phyloP scores from a whole-genome alignment of 352 stramenopile species.

The Chrysophaeum taylorii region DNA sequence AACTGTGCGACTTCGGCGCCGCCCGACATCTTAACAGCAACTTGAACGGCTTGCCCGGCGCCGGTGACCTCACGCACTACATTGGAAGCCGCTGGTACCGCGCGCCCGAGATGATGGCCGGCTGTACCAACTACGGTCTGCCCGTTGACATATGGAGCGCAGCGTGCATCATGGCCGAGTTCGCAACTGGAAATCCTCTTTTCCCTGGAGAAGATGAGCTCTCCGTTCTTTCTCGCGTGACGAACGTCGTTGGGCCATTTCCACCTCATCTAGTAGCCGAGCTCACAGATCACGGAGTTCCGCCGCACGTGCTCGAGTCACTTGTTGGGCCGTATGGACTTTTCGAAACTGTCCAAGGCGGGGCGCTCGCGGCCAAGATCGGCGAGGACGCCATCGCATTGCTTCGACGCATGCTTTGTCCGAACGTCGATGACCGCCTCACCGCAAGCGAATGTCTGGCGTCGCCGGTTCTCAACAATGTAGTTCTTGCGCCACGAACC shows the following conservation, averaged over 20 bases:
- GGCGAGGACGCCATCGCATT: neutral
- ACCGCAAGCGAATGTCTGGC: neutral
- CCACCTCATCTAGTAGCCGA: neutral
- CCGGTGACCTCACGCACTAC: conserved; percentile 50
- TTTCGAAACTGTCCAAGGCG: neutral
- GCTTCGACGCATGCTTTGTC: neutral
- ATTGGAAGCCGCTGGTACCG: conserved; percentile 77
- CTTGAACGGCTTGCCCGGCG: conserved; percentile 42
- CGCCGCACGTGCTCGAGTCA: neutral
- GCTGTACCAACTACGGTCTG: conserved; percentile 65
- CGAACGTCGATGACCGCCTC: neutral
- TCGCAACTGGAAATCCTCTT: conserved; percentile 63
- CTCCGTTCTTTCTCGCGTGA: conserved; percentile 39
- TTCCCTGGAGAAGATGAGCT: conserved; percentile 76
- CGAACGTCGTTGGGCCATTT: conserved; percentile 3
- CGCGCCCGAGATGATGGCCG: conserved; percentile 67
- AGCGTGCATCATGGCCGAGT: conserved; percentile 74
- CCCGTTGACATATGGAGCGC: conserved; percentile 74
- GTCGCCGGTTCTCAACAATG: neutral
- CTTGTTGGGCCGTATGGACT: neutral
- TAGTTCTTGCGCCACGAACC: neutral
- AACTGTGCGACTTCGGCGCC: conserved; percentile 73
- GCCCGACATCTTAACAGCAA: conserved; percentile 55
- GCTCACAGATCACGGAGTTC: neutral
- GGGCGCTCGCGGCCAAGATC: neutral